Evolutionary conservation across 148 eudicot species (phyloP).

Genomic region (Chenopodium formosanum): DNA sequence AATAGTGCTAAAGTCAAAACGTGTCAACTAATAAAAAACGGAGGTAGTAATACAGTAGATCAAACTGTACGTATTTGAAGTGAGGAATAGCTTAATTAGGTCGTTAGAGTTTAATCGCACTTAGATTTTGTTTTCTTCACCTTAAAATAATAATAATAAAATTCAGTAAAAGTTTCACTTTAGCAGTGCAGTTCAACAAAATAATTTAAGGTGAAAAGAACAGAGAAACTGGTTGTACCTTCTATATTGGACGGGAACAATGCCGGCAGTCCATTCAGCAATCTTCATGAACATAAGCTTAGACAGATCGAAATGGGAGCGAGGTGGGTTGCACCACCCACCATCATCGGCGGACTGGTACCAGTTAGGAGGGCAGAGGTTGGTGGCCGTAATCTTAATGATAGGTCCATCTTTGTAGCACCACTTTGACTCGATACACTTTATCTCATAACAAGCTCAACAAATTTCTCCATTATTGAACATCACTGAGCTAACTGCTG

Average conservation of each 20-base stretch:
- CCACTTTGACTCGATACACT: constrained; percentile 38
- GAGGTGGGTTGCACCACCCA: constrained; percentile 61
- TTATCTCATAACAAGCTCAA: constrained; percentile 42
- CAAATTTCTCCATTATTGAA: constrained; percentile 45
- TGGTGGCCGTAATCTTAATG: constrained; percentile 45
- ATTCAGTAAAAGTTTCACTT: no score
- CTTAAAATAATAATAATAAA: no score
- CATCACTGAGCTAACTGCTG: constrained; percentile 42
- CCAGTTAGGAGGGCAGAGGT: constrained; percentile 52
- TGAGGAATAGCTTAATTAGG: no score
- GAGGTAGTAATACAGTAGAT: no score
- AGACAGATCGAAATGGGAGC: constrained; percentile 44
- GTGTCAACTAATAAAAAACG: no score
- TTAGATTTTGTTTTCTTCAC: no score
- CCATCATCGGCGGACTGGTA: constrained; percentile 33
- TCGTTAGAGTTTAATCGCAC: no score
- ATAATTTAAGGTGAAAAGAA: no score
- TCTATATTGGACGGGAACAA: constrained; percentile 44
- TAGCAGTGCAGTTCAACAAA: no score
- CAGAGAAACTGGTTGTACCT: constrained; percentile 28
- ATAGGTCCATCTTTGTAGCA: constrained; percentile 25
- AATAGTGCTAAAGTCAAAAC: no score
- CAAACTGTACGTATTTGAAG: no score
- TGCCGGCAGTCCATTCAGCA: constrained; percentile 43
- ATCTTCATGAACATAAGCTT: constrained; percentile 41